Evolutionary conservation across 305 asterid genomes (phyloP).

Genomic region (Rubia tinctorum): DNA sequence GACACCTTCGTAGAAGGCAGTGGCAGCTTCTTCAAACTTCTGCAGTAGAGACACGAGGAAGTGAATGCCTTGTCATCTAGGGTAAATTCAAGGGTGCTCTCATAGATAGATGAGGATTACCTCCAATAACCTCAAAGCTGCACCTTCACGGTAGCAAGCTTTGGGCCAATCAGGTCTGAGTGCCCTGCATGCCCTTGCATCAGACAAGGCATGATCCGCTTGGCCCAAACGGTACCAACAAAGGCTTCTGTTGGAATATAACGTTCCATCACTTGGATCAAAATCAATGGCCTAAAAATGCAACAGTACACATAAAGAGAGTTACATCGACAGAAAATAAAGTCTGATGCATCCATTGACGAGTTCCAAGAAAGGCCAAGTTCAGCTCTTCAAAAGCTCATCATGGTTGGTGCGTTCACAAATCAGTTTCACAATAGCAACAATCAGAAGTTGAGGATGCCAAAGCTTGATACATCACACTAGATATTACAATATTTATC

Average conservation of each 20-base stretch:
- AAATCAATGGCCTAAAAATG: constrained; percentile 77
- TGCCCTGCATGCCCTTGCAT: constrained; percentile 77
- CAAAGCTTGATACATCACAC: not conserved
- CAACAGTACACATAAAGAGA: constrained; percentile 1
- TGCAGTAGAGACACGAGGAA: constrained; percentile 30
- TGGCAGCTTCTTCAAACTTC: constrained; percentile 96
- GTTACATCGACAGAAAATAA: not conserved
- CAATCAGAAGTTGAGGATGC: not conserved
- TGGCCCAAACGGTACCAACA: constrained; percentile 92
- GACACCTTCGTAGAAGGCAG: constrained; percentile 90
- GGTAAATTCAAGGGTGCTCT: not conserved
- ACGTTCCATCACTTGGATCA: constrained; percentile 74
- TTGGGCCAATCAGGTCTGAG: constrained; percentile 96
- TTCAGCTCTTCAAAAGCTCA: not conserved
- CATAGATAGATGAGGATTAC: constrained; percentile 22
- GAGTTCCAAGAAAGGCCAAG: not conserved
- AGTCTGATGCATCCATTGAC: not conserved
- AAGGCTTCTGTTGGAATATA: constrained; percentile 86
- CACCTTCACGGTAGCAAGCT: constrained; percentile 96
- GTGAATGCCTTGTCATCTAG: not conserved
- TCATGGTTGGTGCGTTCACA: not conserved
- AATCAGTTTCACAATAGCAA: not conserved
- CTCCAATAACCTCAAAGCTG: constrained; percentile 82
- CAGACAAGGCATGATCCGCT: constrained; percentile 81
- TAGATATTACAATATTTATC: not conserved